Conservation (phyloP, 768 basidiomycete species). For the Chalciporus piperatus region DNA sequence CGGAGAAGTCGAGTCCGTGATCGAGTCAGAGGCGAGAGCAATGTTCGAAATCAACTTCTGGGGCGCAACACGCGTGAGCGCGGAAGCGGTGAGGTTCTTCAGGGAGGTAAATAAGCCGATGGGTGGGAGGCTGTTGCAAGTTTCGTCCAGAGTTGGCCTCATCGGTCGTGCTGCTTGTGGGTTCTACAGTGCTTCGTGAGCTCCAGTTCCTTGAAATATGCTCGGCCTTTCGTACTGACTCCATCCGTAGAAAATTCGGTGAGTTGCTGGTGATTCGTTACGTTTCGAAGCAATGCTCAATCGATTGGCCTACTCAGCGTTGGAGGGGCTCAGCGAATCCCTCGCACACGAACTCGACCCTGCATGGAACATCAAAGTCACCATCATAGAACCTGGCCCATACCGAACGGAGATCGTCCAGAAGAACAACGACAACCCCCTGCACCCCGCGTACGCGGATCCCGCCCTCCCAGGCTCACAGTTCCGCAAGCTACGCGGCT, state of each 20-base stretch:
- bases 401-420: slow-evolving; percentile 13
- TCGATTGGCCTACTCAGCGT: slow-evolving; percentile 2
- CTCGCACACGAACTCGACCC: slow-evolving; percentile 13
- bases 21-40: slow-evolving; percentile 29
- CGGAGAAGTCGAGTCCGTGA: slow-evolving; percentile 36
- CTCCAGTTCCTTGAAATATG: not conserved
- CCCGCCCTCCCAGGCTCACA: slow-evolving; percentile 4
- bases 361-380: slow-evolving; percentile 21
- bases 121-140: slow-evolving; percentile 39
- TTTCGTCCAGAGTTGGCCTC: slow-evolving; percentile 34
- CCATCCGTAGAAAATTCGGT: slow-evolving; percentile 15
- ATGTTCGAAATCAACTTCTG: slow-evolving; percentile 39
- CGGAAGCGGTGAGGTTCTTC: slow-evolving; percentile 33
- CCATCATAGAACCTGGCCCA: slow-evolving; percentile 16
- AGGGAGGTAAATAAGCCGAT: slow-evolving; percentile 37
- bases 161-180: slow-evolving; percentile 10
- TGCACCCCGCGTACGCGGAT: slow-evolving; percentile 21
- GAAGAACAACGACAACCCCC: not conserved
- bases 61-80: slow-evolving; percentile 32
- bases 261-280: not conserved
- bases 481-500: not conserved
- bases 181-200: slow-evolving; percentile 29
- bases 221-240: not conserved
- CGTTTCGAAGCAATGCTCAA: not conserved
- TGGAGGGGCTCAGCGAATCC: slow-evolving; percentile 15